Conservation (phyloP, 2,329 filamentous ascomycete species). For the Sclerotinia nivalis region DNA sequence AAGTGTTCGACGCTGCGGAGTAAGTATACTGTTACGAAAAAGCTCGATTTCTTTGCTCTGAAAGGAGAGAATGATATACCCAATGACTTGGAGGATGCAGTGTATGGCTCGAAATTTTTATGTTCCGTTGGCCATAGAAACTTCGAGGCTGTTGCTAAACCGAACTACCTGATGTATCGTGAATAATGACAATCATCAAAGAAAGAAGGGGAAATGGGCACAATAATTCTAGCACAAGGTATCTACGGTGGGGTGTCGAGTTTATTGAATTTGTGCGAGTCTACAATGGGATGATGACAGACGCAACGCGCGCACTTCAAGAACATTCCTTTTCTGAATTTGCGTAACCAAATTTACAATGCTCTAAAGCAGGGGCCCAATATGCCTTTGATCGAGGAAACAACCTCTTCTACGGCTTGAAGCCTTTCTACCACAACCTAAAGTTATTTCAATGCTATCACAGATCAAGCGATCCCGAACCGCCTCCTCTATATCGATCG, state of each 20-base stretch:
- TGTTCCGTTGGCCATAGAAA: not conserved
- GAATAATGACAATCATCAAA: not conserved
- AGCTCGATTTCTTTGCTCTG: not conserved
- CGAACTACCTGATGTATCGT: not conserved
- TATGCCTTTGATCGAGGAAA: not conserved
- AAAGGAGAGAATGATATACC: not conserved
- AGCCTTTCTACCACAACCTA: not conserved
- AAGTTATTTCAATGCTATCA: too few species aligned
- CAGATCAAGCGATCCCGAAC: not conserved
- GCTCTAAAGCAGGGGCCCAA: not conserved
- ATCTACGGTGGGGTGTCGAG: not conserved
- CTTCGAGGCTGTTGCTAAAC: not conserved
- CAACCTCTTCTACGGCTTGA: not conserved
- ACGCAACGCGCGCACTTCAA: not conserved
- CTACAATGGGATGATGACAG: not conserved
- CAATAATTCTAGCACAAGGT: not conserved
- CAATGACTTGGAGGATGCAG: not conserved
- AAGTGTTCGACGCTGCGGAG: not conserved
- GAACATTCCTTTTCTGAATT: too few species aligned
- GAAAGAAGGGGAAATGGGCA: not conserved
- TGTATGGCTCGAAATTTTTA: not conserved
- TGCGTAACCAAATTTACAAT: too few species aligned
- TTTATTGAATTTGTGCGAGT: not conserved
- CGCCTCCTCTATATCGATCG: not conserved
- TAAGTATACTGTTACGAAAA: not conserved